Conservation (phyloP, 192 early-diverging fungal species). For the Pilobolus umbonatus region DNA sequence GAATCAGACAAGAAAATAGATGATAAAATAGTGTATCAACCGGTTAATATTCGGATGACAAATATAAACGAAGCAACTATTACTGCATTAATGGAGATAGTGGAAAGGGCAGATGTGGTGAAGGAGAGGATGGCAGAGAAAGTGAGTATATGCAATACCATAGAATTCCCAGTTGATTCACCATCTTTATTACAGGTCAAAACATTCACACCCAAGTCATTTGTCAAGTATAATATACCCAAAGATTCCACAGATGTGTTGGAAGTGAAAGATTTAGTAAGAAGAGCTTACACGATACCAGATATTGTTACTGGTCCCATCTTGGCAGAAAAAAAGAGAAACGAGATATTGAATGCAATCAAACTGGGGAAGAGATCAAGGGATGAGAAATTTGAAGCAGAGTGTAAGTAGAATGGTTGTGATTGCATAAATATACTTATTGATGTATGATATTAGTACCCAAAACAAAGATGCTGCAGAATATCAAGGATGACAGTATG, state of each 20-base stretch:
- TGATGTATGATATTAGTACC: neutral
- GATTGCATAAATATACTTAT: neutral
- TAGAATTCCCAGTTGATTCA: too few species aligned
- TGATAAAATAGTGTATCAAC: neutral
- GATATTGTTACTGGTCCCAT: constrained; percentile 24
- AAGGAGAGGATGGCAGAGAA: constrained; percentile 15
- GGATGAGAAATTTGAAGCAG: constrained; percentile 12
- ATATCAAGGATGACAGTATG: constrained; percentile 19
- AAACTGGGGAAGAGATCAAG: constrained; percentile 24
- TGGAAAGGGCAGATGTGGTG: constrained; percentile 7
- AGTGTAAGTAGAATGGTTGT: constrained; percentile 9
- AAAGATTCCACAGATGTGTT: neutral
- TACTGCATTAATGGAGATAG: neutral
- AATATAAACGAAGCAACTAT: constrained; percentile 1
- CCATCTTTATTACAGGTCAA: neutral
- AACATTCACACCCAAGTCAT: neutral
- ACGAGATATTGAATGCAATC: constrained; percentile 22
- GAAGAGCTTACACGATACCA: constrained; percentile 14
- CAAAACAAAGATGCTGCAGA: constrained; percentile 3
- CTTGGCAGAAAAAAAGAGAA: constrained; percentile 30
- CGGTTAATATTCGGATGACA: constrained; percentile 20
- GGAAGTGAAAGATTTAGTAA: constrained; percentile 13
- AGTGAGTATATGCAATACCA: constrained; percentile 9
- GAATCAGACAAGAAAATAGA: neutral
- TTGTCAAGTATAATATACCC: neutral